phyloP scores from a whole-genome alignment of 257 asterid species.

The Phtheirospermum japonicum region DNA sequence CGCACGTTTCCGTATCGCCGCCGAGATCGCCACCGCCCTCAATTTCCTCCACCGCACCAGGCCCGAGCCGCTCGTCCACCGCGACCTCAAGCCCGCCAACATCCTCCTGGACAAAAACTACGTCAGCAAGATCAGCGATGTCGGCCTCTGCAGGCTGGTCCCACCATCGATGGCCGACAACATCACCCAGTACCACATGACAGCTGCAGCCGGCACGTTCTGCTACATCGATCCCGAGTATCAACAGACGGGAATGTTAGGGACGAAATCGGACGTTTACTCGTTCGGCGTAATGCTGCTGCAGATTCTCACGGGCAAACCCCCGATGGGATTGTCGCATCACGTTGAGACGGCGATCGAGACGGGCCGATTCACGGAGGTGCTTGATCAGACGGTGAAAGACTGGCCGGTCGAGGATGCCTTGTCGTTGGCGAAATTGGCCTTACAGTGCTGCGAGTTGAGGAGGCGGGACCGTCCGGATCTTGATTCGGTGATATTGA shows the following conservation, averaged over 20 bases:
- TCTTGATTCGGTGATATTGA: slow-evolving; percentile 65
- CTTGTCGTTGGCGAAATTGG: slow-evolving; percentile 58
- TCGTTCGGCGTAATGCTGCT: slow-evolving; percentile 67
- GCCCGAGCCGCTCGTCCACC: slow-evolving; percentile 94
- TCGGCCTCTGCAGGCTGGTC: slow-evolving; percentile 79
- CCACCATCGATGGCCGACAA: slow-evolving; percentile 58
- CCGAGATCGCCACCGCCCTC: slow-evolving; percentile 85
- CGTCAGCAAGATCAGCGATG: slow-evolving; percentile 87
- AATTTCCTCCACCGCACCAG: slow-evolving; percentile 77
- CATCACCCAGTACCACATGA: slow-evolving; percentile 69
- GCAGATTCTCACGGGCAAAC: slow-evolving; percentile 70
- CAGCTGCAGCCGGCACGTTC: slow-evolving; percentile 96
- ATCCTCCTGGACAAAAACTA: slow-evolving; percentile 72
- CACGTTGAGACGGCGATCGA: slow-evolving; percentile 65
- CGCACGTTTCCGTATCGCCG: slow-evolving; percentile 70
- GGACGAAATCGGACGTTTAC: slow-evolving; percentile 80
- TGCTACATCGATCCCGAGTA: slow-evolving; percentile 98
- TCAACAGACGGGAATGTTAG: slow-evolving; percentile 83
- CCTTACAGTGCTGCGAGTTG: slow-evolving; percentile 74
- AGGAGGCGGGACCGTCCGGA: slow-evolving; percentile 86
- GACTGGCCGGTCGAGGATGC: slow-evolving; percentile 91
- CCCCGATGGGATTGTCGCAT: slow-evolving; percentile 75
- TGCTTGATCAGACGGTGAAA: slow-evolving; percentile 59
- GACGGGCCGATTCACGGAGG: slow-evolving; percentile 42
- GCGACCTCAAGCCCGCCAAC: slow-evolving; percentile 92